Conservation (phyloP, 352 stramenopile genomes). For the Phytophthora sansomeana region DNA sequence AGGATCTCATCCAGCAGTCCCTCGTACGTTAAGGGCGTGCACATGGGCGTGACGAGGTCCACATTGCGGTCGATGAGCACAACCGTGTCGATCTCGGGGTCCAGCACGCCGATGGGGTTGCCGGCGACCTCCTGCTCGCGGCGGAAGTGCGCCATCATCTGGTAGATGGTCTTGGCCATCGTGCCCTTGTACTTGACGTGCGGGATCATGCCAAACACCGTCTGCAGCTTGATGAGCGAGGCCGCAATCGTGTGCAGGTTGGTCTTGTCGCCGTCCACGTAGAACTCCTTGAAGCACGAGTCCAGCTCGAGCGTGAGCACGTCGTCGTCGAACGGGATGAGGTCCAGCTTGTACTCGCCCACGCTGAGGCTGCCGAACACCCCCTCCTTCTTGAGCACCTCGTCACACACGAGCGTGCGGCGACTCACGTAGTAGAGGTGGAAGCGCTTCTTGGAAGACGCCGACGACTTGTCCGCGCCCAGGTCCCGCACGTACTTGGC, state of each 20-base stretch:
- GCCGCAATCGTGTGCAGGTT: conserved; percentile 88
- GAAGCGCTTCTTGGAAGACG: conserved; percentile 74
- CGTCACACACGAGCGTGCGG: conserved; percentile 91
- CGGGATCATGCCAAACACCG: conserved; percentile 92
- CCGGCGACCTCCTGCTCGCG: conserved; percentile 91
- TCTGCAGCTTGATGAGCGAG: conserved; percentile 94
- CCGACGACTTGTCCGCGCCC: conserved; percentile 37
- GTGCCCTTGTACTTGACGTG: conserved; percentile 95
- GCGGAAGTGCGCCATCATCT: conserved; percentile 93
- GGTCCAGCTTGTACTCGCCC: conserved; percentile 93
- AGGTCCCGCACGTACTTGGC: conserved; percentile 82
- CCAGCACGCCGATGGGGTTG: conserved; percentile 77
- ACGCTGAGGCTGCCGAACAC: conserved; percentile 90
- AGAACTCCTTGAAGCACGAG: conserved; percentile 86
- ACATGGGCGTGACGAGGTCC: conserved; percentile 96
- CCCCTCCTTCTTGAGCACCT: conserved; percentile 91
- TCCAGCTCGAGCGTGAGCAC: conserved; percentile 94
- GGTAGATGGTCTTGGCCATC: conserved; percentile 92
- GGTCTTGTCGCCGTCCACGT: conserved; percentile 91
- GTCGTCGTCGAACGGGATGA: conserved; percentile 97
- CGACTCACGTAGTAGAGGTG: conserved; percentile 92
- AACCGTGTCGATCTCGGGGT: conserved; percentile 94
- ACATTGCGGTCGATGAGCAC: conserved; percentile 96
- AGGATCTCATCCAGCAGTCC: conserved; percentile 97
- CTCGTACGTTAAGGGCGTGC: conserved; percentile 97